A percentile compares a stretch with the other conserved stretches of the same genome.
These are phyloP conservation scores for Xanthoceras sorbifolium DNA, from an alignment of 345 rosid species.

Conservation along the genomic window DNA sequence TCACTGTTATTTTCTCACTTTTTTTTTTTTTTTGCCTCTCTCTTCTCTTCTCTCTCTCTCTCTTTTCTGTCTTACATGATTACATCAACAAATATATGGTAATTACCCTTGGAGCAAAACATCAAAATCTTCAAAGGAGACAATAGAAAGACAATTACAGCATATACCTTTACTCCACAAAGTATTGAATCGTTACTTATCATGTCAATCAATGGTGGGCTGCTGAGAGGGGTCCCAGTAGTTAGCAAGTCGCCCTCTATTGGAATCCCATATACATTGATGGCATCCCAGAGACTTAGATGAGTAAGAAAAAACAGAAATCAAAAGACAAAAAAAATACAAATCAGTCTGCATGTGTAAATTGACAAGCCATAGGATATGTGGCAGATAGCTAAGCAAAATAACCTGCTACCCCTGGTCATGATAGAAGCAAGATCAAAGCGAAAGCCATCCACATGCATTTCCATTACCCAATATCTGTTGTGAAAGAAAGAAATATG, in stretches of 20 bases:
- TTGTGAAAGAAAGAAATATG: slow-evolving; percentile 22
- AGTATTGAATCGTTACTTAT: slow-evolving; percentile 95
- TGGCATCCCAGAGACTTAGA: slow-evolving; percentile 84
- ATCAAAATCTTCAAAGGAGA: background rate
- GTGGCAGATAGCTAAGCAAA: slow-evolving; percentile 7
- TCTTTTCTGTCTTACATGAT: background rate
- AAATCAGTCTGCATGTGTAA: background rate
- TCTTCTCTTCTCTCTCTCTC: background rate
- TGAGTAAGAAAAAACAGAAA: slow-evolving; percentile 17
- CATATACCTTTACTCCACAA: slow-evolving; percentile 75
- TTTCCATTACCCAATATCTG: slow-evolving; percentile 98
- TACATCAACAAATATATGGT: background rate
- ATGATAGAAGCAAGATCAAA: slow-evolving; percentile 97
- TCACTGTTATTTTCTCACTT: background rate
- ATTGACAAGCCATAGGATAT: slow-evolving; percentile 18
- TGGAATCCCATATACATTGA: slow-evolving; percentile 75
- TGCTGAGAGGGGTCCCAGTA: slow-evolving; percentile 78
- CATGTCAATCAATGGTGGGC: slow-evolving; percentile 89
- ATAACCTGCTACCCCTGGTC: slow-evolving; percentile 92
- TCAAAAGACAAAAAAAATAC: slow-evolving; percentile 6
- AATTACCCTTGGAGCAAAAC: background rate
- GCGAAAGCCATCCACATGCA: slow-evolving; percentile 99
- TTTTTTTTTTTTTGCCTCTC: background rate
- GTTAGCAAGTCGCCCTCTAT: slow-evolving; percentile 67
- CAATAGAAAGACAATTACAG: background rate